Evolutionary conservation across 192 early-diverging fungal genomes (phyloP), one percentile per base, ranked within the genome.

Genomic region (Pilaira anomala): DNA sequence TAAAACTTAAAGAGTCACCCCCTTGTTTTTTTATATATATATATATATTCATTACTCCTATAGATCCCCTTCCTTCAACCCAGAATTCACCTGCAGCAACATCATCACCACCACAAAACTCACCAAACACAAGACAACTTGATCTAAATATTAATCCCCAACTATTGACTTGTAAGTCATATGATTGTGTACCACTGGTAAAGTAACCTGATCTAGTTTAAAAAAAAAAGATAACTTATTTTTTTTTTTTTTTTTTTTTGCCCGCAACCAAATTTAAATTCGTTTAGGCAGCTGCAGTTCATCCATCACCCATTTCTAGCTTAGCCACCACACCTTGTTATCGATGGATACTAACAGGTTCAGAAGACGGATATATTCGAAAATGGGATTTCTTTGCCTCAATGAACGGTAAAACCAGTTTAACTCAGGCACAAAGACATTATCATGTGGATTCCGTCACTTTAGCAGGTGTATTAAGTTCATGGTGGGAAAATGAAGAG

Each of bases 351-450:
- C 84, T 91, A 24, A 92, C 87, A 22, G 92, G 90, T 22, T 87
- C 85, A 11, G 93, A 95, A 49, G 97, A 99, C 77, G 97, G 96
- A 57, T 95, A 91, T 73, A 87, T 99, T 49, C 80, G 93, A 26
- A 95, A 93, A 67, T 99, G 87, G 78, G 95, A 99, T 65, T 94
- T 97, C 66, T 84, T 87, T 60, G 85, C 85, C 14, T 87, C 97
- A 0, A 81, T 95, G 64, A 88, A 88, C 67, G 95, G 95, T 7
- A 88, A 89, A 52, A 80, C 83, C 19, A 60, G 79, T 46, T 74
- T 99, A 48, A 97, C 97, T 1, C 88, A 87, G 61, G 86, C 78
- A 7, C 97, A 99, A 62, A 74, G 87, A 57, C 94, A 96, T 63
- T 79, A 89, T 5, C 82, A 88, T 25, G 89, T 91, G 1, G 97